A percentile compares a stretch with the other conserved stretches of the same genome.
Evolutionary conservation across 1,284 basidiomycete species (phyloP).

Genomic region (Ustilago xerochloae): DNA sequence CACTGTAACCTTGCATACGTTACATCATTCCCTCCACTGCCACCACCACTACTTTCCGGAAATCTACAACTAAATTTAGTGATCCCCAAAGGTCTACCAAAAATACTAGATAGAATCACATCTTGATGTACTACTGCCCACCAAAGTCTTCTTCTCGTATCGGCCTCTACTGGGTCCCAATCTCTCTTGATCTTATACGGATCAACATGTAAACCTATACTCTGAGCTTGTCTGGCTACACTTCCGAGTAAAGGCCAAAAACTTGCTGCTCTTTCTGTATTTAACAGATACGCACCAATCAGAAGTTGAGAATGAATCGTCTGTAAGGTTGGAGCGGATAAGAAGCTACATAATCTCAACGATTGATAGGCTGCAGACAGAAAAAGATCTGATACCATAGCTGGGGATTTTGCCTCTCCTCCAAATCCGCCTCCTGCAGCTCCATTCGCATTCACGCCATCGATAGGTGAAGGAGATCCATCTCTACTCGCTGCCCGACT

Average conservation of each 20-base stretch:
- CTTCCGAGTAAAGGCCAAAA: slow-evolving; percentile 48
- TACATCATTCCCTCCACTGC: not conserved
- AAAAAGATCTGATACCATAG: slow-evolving; percentile 45
- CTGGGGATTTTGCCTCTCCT: slow-evolving; percentile 11
- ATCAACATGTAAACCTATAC: slow-evolving; percentile 46
- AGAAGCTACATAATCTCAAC: slow-evolving; percentile 42
- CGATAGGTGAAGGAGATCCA: no score
- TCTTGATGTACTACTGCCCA: slow-evolving; percentile 51
- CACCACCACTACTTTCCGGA: slow-evolving; percentile 4
- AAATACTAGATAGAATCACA: slow-evolving; percentile 42
- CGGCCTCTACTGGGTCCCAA: slow-evolving; percentile 37
- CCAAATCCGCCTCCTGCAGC: not conserved
- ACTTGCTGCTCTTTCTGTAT: slow-evolving; percentile 42
- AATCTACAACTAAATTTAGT: slow-evolving; percentile 37
- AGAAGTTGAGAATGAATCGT: slow-evolving; percentile 52
- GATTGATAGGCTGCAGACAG: slow-evolving; percentile 48
- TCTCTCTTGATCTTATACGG: slow-evolving; percentile 37
- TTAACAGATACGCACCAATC: slow-evolving; percentile 43
- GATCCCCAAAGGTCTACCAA: slow-evolving; percentile 46
- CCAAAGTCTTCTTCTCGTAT: slow-evolving; percentile 40
- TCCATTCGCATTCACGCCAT: not conserved
- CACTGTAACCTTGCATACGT: slow-evolving; percentile 37
- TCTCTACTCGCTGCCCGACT: no score
- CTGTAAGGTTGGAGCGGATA: slow-evolving; percentile 40
- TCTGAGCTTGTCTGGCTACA: slow-evolving; percentile 45